Evolutionary conservation across 148 eudicot species (phyloP).

Genomic region (Pharnaceum exiguum): DNA sequence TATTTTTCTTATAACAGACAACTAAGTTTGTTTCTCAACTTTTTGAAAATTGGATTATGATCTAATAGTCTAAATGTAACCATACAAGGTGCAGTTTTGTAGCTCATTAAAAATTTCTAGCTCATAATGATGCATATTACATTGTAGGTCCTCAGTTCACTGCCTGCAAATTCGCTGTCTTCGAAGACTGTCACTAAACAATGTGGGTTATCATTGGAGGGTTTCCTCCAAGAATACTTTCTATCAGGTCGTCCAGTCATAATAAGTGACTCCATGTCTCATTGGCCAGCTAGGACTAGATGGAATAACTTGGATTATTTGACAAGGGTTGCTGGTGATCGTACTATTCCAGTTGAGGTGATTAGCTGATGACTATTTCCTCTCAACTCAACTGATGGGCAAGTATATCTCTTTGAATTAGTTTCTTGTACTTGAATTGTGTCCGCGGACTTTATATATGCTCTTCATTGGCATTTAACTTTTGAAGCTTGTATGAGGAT

Average conservation of each 20-base stretch:
- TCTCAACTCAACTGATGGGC: slow-evolving; percentile 27
- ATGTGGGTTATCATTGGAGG: slow-evolving; percentile 71
- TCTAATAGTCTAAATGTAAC: too few species aligned
- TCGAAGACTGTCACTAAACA: slow-evolving; percentile 48
- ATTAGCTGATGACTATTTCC: slow-evolving; percentile 35
- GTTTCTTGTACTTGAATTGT: not conserved
- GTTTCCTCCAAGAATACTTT: slow-evolving; percentile 70
- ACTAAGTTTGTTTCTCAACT: too few species aligned
- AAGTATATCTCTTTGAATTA: slow-evolving; percentile 20
- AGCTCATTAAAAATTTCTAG: not conserved
- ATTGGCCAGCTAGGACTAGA: slow-evolving; percentile 90
- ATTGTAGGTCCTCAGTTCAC: slow-evolving; percentile 45
- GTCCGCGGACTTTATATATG: not conserved
- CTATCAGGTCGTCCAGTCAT: slow-evolving; percentile 73
- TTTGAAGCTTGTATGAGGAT: too few species aligned
- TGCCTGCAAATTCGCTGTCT: slow-evolving; percentile 71
- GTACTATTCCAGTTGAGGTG: slow-evolving; percentile 99
- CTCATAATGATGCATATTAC: not conserved
- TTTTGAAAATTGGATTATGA: too few species aligned
- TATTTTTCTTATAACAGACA: too few species aligned
- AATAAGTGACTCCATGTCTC: slow-evolving; percentile 76
- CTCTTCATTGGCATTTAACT: not conserved
- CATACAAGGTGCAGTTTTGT: too few species aligned
- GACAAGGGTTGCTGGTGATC: slow-evolving; percentile 76
- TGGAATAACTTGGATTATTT: slow-evolving; percentile 83